Conservation (phyloP, 2,329 filamentous ascomycete genomes). For the Dryadomyces quercus-mongolicae region DNA sequence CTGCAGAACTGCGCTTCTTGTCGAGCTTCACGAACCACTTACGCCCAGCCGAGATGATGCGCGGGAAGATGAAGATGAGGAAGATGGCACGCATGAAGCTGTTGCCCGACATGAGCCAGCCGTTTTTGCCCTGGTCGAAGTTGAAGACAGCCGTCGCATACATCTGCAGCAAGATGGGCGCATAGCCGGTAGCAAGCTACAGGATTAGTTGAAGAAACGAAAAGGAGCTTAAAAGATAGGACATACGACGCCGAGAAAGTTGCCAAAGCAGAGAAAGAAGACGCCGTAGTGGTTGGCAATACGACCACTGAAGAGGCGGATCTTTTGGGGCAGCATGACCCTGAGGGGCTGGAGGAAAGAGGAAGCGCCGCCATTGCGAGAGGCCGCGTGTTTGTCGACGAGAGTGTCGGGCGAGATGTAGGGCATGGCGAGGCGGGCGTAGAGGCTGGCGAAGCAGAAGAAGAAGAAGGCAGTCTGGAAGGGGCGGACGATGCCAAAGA, state of each 20-base stretch:
- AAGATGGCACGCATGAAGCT: constrained; percentile 42
- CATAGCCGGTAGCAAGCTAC: constrained; percentile 54
- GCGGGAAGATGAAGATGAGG: constrained; percentile 40
- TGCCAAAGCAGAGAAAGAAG: constrained; percentile 50
- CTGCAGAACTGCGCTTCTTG: not conserved
- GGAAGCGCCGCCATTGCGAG: constrained; percentile 24
- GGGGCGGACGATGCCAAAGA: constrained; percentile 49
- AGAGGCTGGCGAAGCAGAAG: constrained; percentile 34
- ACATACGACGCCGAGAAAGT: constrained; percentile 52
- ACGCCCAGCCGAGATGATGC: constrained; percentile 29
- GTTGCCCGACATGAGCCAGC: constrained; percentile 43
- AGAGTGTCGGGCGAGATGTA: constrained; percentile 35
- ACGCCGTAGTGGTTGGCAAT: constrained; percentile 47
- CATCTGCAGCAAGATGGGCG: constrained; percentile 48
- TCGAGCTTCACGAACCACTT: constrained; percentile 13
- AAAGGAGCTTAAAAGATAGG: not conserved
- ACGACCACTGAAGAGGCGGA: constrained; percentile 37
- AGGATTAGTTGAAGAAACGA: not conserved
- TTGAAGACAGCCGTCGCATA: constrained; percentile 43
- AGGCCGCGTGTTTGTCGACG: constrained; percentile 18
- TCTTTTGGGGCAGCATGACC: constrained; percentile 46
- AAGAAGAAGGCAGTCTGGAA: constrained; percentile 51
- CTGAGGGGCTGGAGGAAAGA: constrained; percentile 52
- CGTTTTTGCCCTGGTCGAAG: constrained; percentile 43
- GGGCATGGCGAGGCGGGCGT: constrained; percentile 29